Evolutionary conservation across 345 rosid genomes (phyloP).

Genomic region (Linum lewisii): DNA sequence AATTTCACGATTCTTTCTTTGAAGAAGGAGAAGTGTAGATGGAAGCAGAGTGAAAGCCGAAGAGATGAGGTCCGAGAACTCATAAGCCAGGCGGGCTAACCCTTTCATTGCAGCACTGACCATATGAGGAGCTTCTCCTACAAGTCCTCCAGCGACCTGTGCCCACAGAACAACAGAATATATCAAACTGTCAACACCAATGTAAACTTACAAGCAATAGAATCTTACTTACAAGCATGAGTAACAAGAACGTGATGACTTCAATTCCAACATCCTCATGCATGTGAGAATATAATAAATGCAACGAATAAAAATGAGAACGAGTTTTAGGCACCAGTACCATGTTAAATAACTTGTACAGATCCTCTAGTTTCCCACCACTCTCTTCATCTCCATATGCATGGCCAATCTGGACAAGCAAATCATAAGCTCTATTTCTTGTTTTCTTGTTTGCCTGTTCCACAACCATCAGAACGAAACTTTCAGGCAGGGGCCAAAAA

Average conservation of each 20-base stretch:
- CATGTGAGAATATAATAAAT: not conserved
- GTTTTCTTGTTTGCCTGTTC: conserved; percentile 79
- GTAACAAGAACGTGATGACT: not conserved
- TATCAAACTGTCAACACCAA: not conserved
- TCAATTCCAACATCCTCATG: not conserved
- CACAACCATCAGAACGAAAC: conserved; percentile 1
- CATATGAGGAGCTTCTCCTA: conserved; percentile 91
- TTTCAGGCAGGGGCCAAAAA: not conserved
- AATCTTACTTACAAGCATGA: too few species aligned
- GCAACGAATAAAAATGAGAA: not conserved
- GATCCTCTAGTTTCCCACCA: conserved; percentile 68
- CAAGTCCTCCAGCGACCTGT: conserved; percentile 92
- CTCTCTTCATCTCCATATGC: conserved; percentile 79
- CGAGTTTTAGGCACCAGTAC: conserved; percentile 21
- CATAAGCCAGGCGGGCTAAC: conserved; percentile 86
- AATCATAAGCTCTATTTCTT: conserved; percentile 87
- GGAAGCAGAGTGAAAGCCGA: conserved; percentile 73
- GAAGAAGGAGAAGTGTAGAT: conserved; percentile 78
- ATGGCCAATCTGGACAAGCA: conserved; percentile 94
- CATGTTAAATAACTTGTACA: conserved; percentile 72
- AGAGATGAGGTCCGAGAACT: conserved; percentile 83
- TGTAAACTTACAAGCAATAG: too few species aligned
- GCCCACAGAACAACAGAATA: conserved; percentile 11
- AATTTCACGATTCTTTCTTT: conserved; percentile 79
- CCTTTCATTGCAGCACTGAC: conserved; percentile 96